These are phyloP conservation scores for Epichloe baconii DNA, from an alignment of 2,329 filamentous ascomycete genomes.

Conservation along the genomic window DNA sequence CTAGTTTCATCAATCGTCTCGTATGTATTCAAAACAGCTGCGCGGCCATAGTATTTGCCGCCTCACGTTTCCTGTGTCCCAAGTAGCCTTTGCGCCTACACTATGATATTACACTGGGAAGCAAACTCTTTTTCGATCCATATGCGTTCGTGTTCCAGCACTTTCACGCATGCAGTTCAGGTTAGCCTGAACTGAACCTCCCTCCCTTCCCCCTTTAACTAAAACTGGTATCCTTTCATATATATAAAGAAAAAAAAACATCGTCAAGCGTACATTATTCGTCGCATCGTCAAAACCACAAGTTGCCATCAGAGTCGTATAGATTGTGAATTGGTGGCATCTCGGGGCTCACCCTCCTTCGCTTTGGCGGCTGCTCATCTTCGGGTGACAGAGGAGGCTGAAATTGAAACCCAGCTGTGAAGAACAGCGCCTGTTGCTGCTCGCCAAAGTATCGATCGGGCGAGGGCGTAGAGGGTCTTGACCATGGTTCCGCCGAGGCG, in stretches of 20 bases:
- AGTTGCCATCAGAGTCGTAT: neutral
- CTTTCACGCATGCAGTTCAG: neutral
- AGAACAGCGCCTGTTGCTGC: neutral
- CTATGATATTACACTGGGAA: neutral
- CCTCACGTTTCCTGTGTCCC: no score
- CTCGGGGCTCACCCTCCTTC: neutral
- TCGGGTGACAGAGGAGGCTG: neutral
- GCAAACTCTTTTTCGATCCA: neutral
- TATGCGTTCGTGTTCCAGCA: neutral
- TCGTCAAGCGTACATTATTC: neutral
- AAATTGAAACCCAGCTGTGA: no score
- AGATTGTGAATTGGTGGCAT: no score
- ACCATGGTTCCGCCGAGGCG: neutral
- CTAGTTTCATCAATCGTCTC: no score
- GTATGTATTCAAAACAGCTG: no score
- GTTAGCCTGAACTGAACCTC: no score
- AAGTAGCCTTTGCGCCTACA: neutral
- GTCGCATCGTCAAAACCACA: neutral
- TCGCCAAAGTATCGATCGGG: neutral
- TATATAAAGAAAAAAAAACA: no score
- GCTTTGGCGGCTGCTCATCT: neutral
- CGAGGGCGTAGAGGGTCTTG: neutral
- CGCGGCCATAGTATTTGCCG: no score
- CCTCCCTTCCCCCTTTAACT: no score
- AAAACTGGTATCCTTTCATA: no score